Evolutionary conservation across 177 flowering plant species (phyloP), one percentile per base, ranked within the genome.

Genomic region (Vitis hybrid): DNA sequence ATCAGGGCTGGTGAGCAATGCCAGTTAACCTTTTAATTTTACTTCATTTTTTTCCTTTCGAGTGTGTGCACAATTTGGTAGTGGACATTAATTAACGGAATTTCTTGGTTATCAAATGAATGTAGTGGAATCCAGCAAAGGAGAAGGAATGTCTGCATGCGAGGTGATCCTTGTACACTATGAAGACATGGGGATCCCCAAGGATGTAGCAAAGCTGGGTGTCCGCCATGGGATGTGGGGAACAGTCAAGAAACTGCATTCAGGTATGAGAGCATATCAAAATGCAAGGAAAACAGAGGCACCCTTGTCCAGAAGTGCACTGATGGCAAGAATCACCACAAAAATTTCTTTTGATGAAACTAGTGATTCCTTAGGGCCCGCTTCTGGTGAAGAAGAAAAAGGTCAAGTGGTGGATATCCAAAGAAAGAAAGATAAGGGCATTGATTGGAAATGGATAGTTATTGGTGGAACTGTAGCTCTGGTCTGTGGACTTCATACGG

Each of bases 201-300:
- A 91, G 73, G 99, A 93, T 68, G 97, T 95, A 59, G 99, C 98
- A 11, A 91, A 90, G 68, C 74, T 93, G 75, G 98, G 97, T 1
- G 83, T 95, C 49, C 93, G 98, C 16, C 99, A 95, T 73, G 99
- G 97, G 16, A 90, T 95, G 97, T 93, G 98, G 98, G 98, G 98
- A 71, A 82, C 98, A 29, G 97, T 95, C 52, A 95, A 93, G 91
- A 95, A 93, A 67, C 22, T 95, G 33, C 93, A 95, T 58, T 78
- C 90, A 16, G 99, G 99, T 50, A 68, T 95, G 81, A 86, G 95
- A 81, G 87, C 97, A 10, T 95, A 95, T 78, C 94, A 93, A 82
- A 81, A 78, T 72, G 88, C 88, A 0, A 78, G 93, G 74, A 91
- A 88, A 72, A 62, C 80, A 2, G 98, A 78, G 16, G 75, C 84